Base-by-base conservation (phyloP, 139 green algal species). In the Mesotaenium endlicherianum region DNA sequence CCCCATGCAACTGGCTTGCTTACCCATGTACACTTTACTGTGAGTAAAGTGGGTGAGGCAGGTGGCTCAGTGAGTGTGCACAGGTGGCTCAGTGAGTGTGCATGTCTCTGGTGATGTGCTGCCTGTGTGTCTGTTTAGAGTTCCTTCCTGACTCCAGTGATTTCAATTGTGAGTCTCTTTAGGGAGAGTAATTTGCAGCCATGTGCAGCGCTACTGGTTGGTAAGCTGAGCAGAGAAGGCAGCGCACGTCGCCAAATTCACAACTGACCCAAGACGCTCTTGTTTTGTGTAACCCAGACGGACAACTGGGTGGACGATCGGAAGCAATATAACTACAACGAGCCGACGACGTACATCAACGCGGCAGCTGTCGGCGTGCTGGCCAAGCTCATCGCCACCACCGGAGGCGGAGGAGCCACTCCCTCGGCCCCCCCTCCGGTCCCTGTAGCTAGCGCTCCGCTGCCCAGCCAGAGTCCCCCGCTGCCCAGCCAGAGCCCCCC, bases 331-430 rank as follows among this genome's bases (percentile, higher is more conserved):
- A 30, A 81, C 1, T 47, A 86, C 26, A 82, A 31, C 59, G 81
- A 86, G 44, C 81, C 81, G 16, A 86, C 45, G 8, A 86, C 67
- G 3, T 87, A 86, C 58, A 87, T 41, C 42, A 87, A 87, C 26
- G 70, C 81, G 14, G 57, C 36, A 17, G 38, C 45, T 2, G 55
- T 75, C 14, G 81, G 81, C 4, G 58, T 78, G 31, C 2, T 87
- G 1, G 72, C 81, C 39, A 26, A 70, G 5, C 11, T 87, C 26
- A 36, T 17, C 30, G 44, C 42, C 0, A 26, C n/a, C 36, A 30
- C 75, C 16, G 75, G 44, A 36, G 42, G 42, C n/a, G n/a, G n/a
- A 20, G 75, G 44, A 36, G 42, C 75, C n/a, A 41, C 75, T 71
- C 75, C 75, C 39, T 70, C 75, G 16, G 42, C 75, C n/a, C 75